Evolutionary conservation across 2,329 filamentous ascomycete species (phyloP).

Genomic region (Coniosporium uncinatum): DNA sequence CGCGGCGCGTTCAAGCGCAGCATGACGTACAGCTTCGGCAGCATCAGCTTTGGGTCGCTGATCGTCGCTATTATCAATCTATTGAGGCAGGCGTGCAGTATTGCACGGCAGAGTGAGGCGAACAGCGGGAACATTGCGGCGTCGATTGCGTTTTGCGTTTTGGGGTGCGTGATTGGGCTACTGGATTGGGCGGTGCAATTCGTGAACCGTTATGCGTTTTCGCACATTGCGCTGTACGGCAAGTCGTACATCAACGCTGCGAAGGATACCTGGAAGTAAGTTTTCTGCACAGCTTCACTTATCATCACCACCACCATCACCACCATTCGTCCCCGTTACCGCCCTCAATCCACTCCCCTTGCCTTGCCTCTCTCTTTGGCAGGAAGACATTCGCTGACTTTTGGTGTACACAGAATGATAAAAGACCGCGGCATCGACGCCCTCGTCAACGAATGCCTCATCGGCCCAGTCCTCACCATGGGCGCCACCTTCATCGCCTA

Average conservation of each 20-base stretch:
- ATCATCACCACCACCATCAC: background rate
- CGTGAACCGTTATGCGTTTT: constrained; percentile 89
- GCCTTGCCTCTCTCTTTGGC: background rate
- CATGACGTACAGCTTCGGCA: constrained; percentile 88
- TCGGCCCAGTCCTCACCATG: constrained; percentile 57
- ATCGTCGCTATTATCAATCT: constrained; percentile 85
- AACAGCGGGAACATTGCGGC: constrained; percentile 64
- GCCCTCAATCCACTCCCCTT: too few species aligned
- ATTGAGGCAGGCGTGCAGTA: constrained; percentile 73
- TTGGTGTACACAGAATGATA: constrained; percentile 64
- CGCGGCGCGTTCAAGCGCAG: constrained; percentile 78
- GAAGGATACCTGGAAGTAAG: constrained; percentile 76
- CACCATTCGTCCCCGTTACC: background rate
- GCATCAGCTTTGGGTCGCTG: constrained; percentile 81
- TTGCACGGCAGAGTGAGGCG: constrained; percentile 64
- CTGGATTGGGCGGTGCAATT: constrained; percentile 86
- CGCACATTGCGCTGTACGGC: constrained; percentile 88
- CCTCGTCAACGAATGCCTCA: constrained; percentile 79
- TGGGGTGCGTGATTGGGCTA: constrained; percentile 71
- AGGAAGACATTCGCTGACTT: constrained; percentile 11
- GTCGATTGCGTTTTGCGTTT: constrained; percentile 63
- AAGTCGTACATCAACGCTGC: constrained; percentile 82
- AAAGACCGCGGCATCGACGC: constrained; percentile 89
- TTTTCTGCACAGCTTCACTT: constrained; percentile 9
- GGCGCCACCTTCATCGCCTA: constrained; percentile 82